Conservation (phyloP, 2,329 filamentous ascomycete genomes). For the Pseudogymnoascus sp. region DNA sequence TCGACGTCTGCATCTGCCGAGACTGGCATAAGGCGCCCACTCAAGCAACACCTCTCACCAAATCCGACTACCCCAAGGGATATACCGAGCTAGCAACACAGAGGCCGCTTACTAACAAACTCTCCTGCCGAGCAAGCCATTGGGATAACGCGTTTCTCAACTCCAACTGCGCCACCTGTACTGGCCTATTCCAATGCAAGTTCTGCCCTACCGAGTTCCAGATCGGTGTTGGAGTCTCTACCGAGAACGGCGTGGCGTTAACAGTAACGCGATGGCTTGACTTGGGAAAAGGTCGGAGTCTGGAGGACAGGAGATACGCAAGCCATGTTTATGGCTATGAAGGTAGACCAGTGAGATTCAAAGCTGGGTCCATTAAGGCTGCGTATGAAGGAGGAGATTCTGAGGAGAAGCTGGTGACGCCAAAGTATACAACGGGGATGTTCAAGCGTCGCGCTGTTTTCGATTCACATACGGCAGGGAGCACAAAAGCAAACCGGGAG, state of each 20-base stretch:
- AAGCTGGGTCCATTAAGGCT: not conserved
- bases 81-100: too few species aligned
- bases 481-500: too few species aligned
- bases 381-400: not conserved
- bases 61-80: not conserved
- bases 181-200: not conserved
- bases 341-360: not conserved
- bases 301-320: not conserved
- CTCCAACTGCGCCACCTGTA: not conserved
- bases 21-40: too few species aligned
- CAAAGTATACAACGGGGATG: not conserved
- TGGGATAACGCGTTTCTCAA: not conserved
- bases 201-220: not conserved
- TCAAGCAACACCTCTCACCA: too few species aligned
- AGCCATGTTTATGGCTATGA: not conserved
- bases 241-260: not conserved
- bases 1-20: not conserved
- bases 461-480: too few species aligned
- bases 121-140: not conserved
- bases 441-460: too few species aligned
- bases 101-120: not conserved
- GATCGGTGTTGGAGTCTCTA: not conserved
- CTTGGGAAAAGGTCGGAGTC: not conserved
- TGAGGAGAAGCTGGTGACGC: not conserved
- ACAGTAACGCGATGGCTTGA: not conserved